Evolutionary conservation across 441 rosid genomes (phyloP).

Genomic region (Flueggea neowawraea): DNA sequence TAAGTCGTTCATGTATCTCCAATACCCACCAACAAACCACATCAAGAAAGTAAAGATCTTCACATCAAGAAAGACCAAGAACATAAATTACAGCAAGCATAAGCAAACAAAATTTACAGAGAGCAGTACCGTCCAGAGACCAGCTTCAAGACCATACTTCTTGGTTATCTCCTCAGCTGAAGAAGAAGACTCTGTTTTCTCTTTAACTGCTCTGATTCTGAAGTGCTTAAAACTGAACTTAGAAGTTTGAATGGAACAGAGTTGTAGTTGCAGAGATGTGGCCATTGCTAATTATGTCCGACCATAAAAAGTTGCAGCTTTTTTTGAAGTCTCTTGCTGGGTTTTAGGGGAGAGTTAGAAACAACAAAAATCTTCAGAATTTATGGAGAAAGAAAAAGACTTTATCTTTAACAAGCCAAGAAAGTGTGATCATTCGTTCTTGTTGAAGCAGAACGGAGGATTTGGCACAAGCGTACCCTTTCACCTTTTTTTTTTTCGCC

Average conservation of each 20-base stretch:
- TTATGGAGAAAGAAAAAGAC: no score
- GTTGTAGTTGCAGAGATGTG: constrained; percentile 21
- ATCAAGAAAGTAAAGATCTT: neutral
- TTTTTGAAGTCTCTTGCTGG: no score
- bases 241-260: constrained; percentile 25
- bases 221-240: constrained; percentile 29
- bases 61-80: neutral
- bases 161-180: constrained; percentile 68
- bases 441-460: no score
- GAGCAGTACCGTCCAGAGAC: constrained; percentile 74
- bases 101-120: neutral
- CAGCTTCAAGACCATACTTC: constrained; percentile 91
- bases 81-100: neutral
- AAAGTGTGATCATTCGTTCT: no score
- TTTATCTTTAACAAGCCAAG: no score
- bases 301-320: no score
- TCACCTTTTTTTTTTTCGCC: no score
- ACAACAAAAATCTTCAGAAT: no score
- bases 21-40: no score
- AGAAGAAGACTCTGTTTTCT: constrained; percentile 44
- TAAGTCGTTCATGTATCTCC: no score
- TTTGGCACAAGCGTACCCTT: no score
- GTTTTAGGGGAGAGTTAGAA: no score
- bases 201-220: constrained; percentile 51
- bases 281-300: constrained; percentile 30